Conservation (phyloP, 352 stramenopile species). For the Phytopythium litorale region DNA sequence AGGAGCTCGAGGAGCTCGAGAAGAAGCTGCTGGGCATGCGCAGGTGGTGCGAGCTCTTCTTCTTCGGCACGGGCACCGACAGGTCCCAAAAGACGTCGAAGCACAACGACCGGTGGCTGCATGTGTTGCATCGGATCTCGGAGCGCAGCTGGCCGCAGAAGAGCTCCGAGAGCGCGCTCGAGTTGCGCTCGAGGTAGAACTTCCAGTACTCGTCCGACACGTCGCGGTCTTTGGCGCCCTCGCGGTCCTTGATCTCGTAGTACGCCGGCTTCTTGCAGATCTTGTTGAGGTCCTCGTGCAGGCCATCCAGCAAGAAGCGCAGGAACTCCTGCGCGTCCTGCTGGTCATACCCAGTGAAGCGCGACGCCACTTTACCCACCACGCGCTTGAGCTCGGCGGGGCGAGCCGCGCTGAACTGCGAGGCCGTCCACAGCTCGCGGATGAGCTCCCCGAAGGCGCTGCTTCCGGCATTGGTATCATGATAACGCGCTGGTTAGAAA, state of each 20-base stretch:
- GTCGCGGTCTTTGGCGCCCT: slow-evolving; percentile 46
- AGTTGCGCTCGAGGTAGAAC: slow-evolving; percentile 68
- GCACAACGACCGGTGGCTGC: slow-evolving; percentile 63
- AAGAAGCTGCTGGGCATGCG: slow-evolving; percentile 37
- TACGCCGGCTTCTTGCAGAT: slow-evolving; percentile 68
- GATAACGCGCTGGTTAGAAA: not conserved
- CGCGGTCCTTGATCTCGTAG: slow-evolving; percentile 68
- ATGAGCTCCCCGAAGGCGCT: slow-evolving; percentile 74
- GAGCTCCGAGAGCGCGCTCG: slow-evolving; percentile 62
- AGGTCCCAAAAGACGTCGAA: slow-evolving; percentile 89
- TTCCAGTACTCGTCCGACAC: slow-evolving; percentile 87
- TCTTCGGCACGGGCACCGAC: slow-evolving; percentile 66
- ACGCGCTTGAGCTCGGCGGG: slow-evolving; percentile 70
- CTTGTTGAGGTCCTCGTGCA: slow-evolving; percentile 86
- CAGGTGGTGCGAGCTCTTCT: slow-evolving; percentile 37
- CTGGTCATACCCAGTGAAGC: slow-evolving; percentile 84
- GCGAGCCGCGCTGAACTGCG: slow-evolving; percentile 49
- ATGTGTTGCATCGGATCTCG: slow-evolving; percentile 72
- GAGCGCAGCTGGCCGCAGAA: slow-evolving; percentile 83
- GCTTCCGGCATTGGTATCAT: not conserved
- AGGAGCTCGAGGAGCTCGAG: slow-evolving; percentile 17
- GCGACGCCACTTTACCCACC: slow-evolving; percentile 62
- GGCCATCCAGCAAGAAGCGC: slow-evolving; percentile 80
- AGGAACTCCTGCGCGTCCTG: slow-evolving; percentile 91
- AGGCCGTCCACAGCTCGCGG: slow-evolving; percentile 54